Base-by-base conservation (phyloP, 345 rosid species). In the Cardamine resedifolia region DNA sequence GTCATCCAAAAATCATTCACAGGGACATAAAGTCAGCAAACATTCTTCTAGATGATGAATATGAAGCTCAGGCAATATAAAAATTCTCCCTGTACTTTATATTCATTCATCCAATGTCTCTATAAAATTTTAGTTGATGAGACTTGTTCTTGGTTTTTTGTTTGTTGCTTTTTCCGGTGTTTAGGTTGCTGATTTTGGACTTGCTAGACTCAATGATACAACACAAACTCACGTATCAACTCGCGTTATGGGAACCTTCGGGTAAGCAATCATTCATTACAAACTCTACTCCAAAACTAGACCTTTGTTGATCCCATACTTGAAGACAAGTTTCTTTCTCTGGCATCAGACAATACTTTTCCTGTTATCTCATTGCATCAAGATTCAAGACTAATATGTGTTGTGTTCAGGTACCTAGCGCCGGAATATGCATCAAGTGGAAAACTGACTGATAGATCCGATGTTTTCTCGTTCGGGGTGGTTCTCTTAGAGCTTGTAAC, bases 351-450 rank as follows among this genome's bases (percentile, higher is more conserved):
- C 41, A 20, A 50, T 12, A 43, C 31, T 14, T 31, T 31, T 57
- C n/a, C 3, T 21, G 48, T 18, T n/a, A 58, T n/a, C 5, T 28
- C 21, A 27, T 1, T 33, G 51, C 19, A 49, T 61, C 31, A 36
- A 52, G 44, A 41, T 26, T 59, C 41, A 53, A 52, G 57, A 18
- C 50, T 65, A 44, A 59, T 14, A 43, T 68, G 18, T 44, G 24
- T 43, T 24, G 15, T 52, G 76, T 82, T 64, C 81, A 96, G 99
- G 85, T 95, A 95, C 71, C 64, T 95, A 61, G 99, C 99, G 18
- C 98, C 99, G 3, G 99, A 91, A 81, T 92, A 96, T 82, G 99
- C 99, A 58, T 82, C 90, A 3, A 96, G 98, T 70, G 99, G 99
- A 57, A 96, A 96, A 66, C 34, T 96, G 77, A 92, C 97, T 3